A percentile compares a stretch with the other conserved stretches of the same genome.
Evolutionary conservation across 2,329 filamentous ascomycete species (phyloP).

Genomic region (Claviceps arundinis): DNA sequence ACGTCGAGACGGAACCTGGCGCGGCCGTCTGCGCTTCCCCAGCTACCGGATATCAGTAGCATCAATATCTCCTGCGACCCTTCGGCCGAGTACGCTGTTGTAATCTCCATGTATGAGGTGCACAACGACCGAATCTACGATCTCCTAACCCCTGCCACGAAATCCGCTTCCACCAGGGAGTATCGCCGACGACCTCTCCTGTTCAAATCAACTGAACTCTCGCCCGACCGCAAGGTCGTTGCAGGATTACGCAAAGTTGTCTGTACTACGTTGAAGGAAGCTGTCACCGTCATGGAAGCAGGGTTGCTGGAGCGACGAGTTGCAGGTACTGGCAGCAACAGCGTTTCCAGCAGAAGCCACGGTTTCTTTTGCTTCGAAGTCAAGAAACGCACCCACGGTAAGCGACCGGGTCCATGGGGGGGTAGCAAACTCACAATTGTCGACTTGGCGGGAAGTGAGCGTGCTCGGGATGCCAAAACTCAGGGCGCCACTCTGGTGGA

Average conservation of each 20-base stretch:
- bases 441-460: constrained; percentile 85
- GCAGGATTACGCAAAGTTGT: constrained; percentile 84
- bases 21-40: constrained; percentile 57
- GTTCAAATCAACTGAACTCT: constrained; percentile 84
- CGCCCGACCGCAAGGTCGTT: constrained; percentile 85
- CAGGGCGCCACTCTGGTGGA: constrained; percentile 85
- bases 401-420: constrained; percentile 48
- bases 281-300: constrained; percentile 78
- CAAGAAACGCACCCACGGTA: constrained; percentile 54
- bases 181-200: constrained; percentile 65
- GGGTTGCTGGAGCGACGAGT: constrained; percentile 78
- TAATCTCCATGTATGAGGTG: constrained; percentile 97
- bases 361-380: constrained; percentile 95
- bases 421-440: constrained; percentile 76
- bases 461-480: constrained; percentile 86
- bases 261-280: constrained; percentile 70
- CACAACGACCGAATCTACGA: constrained; percentile 98
- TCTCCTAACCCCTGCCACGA: constrained; percentile 55
- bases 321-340: constrained; percentile 85
- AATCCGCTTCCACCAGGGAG: constrained; percentile 52
- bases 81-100: constrained; percentile 67
- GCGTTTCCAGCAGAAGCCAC: constrained; percentile 80
- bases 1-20: constrained; percentile 51
- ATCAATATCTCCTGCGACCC: constrained; percentile 47
- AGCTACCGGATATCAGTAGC: constrained; percentile 59